Base-by-base conservation (phyloP, 805 yeast genomes). In the Millerozyma acaciae region DNA sequence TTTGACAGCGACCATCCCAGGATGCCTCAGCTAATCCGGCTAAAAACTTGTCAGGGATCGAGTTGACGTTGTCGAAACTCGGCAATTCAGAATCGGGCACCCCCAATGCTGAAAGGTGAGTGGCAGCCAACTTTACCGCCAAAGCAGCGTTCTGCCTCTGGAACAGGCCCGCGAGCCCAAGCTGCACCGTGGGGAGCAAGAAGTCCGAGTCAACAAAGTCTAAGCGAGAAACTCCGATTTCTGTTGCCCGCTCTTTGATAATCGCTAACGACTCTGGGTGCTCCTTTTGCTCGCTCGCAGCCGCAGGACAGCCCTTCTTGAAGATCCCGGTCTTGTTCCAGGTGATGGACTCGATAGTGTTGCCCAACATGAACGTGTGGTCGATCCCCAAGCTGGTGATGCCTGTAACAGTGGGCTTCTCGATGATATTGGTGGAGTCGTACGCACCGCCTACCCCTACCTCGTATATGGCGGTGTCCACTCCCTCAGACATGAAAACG, bases 361-460 rank as follows among this genome's bases (percentile, higher is more conserved):
- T 68, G 6, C 99, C 99, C 34, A 93, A 66, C 72, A 87, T 79
- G 34, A 76, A 68, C 1, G 88, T 82, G 57, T 93, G 99, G 56
- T 93, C 99, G 27, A 93, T 82, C 1, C 97, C 98, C 39, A 93
- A 61, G 5, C 90, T 73, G 2, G 93, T 65, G 12, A 93, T 81
- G 23, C 95, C 98, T 29, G 95, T 80, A 1, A 79, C 89, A 0
- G 84, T 74, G 13, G 98, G 97, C 26, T 68, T 62, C 26, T 70
- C 77, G 30, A 93, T 75, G 2, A 93, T 74, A 54, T 93, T 93
- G 8, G 99, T 93, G n/a, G 96, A 86, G 57, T 93, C 99, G 50
- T 78, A 87, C 53, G 85, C 94, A 5, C 99, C 99, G 18, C 99
- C 99, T 30, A 93, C 95, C 15, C 99, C 99, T 19, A 94, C 99